Conservation (phyloP, 1,284 basidiomycete genomes). For the Sanghuangporus sanghuang region DNA sequence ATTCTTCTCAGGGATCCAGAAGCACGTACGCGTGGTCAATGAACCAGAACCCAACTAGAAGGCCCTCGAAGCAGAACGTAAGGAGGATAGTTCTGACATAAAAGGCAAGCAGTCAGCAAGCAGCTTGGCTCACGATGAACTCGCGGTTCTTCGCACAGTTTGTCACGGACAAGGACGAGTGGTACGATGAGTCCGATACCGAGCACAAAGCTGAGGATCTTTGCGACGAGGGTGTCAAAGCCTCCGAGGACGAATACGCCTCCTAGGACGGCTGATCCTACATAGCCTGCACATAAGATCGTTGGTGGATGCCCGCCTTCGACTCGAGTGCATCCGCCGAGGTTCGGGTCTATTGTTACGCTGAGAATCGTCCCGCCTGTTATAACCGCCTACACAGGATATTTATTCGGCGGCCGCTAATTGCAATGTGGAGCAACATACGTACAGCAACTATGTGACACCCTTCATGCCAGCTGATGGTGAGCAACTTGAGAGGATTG, state of each 20-base stretch:
- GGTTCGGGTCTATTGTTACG: constrained; percentile 75
- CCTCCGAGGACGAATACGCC: constrained; percentile 73
- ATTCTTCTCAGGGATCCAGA: constrained; percentile 17
- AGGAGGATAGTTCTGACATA: constrained; percentile 65
- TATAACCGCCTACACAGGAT: constrained; percentile 54
- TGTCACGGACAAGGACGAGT: constrained; percentile 74
- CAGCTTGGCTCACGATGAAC: constrained; percentile 14
- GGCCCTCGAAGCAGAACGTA: constrained; percentile 66
- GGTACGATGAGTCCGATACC: constrained; percentile 71
- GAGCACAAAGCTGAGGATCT: constrained; percentile 77
- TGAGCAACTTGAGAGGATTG: constrained; percentile 76
- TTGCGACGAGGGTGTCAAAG: constrained; percentile 74
- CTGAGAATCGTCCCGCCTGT: constrained; percentile 71
- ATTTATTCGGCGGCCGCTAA: not conserved
- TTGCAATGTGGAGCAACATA: constrained; percentile 15
- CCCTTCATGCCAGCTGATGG: constrained; percentile 81
- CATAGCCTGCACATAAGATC: constrained; percentile 70
- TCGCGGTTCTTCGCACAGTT: constrained; percentile 50
- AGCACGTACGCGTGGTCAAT: constrained; percentile 66
- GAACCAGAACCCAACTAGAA: constrained; percentile 82
- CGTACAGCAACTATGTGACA: constrained; percentile 72
- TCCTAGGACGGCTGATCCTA: constrained; percentile 76
- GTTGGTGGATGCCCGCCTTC: constrained; percentile 66
- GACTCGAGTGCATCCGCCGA: constrained; percentile 74
- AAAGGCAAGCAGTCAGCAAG: constrained; percentile 10